These are phyloP conservation scores for Suhomyces bribrorum DNA, from an alignment of 1,139 yeast species.

Conservation along the genomic window DNA sequence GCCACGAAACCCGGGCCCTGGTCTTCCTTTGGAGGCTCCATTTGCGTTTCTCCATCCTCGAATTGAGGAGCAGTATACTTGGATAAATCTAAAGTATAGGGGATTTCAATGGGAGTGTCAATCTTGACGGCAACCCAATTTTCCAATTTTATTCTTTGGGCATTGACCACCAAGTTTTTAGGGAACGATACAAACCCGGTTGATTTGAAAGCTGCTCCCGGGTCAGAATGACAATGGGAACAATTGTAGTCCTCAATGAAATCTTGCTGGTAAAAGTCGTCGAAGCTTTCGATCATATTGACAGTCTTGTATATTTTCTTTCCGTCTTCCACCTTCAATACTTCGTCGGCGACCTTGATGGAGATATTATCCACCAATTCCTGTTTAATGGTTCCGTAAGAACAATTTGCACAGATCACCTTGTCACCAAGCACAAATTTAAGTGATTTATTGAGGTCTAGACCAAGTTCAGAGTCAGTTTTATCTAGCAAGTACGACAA, in stretches of 20 bases:
- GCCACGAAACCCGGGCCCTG: constrained; percentile 45
- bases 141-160: constrained; percentile 76
- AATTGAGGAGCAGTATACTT: constrained; percentile 33
- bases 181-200: constrained; percentile 67
- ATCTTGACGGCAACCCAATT: constrained; percentile 91
- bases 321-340: constrained; percentile 40
- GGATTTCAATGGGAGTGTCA: constrained; percentile 67
- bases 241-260: constrained; percentile 66
- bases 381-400: constrained; percentile 55
- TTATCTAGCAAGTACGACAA: constrained; percentile 66
- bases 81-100: constrained; percentile 43
- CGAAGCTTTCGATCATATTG: constrained; percentile 53
- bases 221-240: constrained; percentile 50
- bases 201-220: constrained; percentile 47
- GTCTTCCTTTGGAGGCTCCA: constrained; percentile 23
- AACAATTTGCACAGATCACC: constrained; percentile 62
- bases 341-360: constrained; percentile 54
- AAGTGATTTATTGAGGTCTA: constrained; percentile 50
- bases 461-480: constrained; percentile 55
- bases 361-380: constrained; percentile 71
- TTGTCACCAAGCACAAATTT: constrained; percentile 68
- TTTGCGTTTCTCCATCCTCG: constrained; percentile 38
- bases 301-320: constrained; percentile 51
- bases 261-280: constrained; percentile 50
- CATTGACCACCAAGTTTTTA: constrained; percentile 65